Percentiles rank a stretch among this genome's conserved stretches.
phyloP scores from a whole-genome alignment of 495 filamentous ascomycete species.

The Achaetomiella virescens region DNA sequence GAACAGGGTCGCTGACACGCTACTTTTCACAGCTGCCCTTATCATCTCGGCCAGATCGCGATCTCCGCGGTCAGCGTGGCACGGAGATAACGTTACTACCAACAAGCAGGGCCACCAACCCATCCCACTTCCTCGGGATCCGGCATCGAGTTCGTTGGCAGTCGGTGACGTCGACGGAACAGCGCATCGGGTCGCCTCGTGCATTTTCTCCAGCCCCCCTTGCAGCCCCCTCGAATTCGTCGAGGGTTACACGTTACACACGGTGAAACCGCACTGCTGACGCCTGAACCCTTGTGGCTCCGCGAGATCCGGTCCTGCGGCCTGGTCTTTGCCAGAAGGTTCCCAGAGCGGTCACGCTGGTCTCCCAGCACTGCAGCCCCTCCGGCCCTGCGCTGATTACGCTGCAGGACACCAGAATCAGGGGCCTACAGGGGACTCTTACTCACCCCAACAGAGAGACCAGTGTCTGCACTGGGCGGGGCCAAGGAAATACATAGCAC shows the following conservation, averaged over 20 bases:
- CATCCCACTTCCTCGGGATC: not conserved
- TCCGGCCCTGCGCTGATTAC: not conserved
- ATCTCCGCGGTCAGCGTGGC: not conserved
- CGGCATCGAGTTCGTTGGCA: not conserved
- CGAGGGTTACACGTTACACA: conserved; percentile 12
- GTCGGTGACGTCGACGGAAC: conserved; percentile 22
- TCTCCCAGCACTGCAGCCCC: too few species aligned
- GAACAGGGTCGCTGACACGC: not conserved
- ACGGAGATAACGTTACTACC: not conserved
- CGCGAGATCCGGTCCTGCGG: conserved; percentile 10
- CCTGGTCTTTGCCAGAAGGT: not conserved
- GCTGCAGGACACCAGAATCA: not conserved
- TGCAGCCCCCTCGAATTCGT: conserved; percentile 6
- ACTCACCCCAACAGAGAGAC: not conserved
- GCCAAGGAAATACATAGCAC: conserved; percentile 23
- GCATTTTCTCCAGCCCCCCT: conserved; percentile 9
- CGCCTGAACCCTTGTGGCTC: conserved; percentile 4
- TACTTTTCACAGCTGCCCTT: not conserved
- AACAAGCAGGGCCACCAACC: not conserved
- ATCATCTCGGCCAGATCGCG: not conserved
- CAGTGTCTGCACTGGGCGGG: conserved; percentile 3
- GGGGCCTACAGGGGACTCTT: conserved; percentile 1
- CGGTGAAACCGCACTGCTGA: not conserved
- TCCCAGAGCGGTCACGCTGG: not conserved
- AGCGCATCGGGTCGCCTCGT: conserved; percentile 17